Evolutionary conservation across 2,329 filamentous ascomycete species (phyloP).

Genomic region (Fusarium sp.): DNA sequence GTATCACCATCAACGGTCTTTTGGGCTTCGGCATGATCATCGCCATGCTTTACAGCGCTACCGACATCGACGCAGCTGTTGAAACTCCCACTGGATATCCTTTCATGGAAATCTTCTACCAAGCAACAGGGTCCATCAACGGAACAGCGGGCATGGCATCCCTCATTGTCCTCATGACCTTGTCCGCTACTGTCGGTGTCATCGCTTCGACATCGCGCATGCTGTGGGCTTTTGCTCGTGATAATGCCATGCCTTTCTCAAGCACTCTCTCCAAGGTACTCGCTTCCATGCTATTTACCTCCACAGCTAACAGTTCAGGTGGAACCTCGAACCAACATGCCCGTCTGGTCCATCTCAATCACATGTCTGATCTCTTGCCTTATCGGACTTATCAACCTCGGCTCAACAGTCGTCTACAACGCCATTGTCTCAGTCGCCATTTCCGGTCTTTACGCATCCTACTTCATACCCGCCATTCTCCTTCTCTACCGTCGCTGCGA

Average conservation of each 20-base stretch:
- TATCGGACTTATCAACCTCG: constrained; percentile 42
- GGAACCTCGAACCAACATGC: constrained; percentile 37
- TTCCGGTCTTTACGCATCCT: constrained; percentile 40
- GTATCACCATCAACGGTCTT: constrained; percentile 35
- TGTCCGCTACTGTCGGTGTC: constrained; percentile 41
- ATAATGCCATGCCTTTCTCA: constrained; percentile 40
- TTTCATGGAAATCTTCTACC: constrained; percentile 42
- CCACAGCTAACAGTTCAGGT: constrained; percentile 18
- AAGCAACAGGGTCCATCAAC: constrained; percentile 36
- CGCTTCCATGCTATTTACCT: rapidly evolving
- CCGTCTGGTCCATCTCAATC: constrained; percentile 38
- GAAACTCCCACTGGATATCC: constrained; percentile 40
- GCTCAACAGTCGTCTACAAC: constrained; percentile 41
- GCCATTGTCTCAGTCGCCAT: constrained; percentile 42
- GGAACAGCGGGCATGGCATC: constrained; percentile 39
- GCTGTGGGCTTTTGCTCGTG: constrained; percentile 42
- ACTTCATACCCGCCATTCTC: constrained; percentile 36
- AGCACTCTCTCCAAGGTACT: constrained; percentile 28
- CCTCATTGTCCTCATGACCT: constrained; percentile 39
- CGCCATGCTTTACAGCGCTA: constrained; percentile 42
- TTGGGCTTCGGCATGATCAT: constrained; percentile 43
- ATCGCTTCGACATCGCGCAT: constrained; percentile 44
- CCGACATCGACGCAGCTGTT: constrained; percentile 40
- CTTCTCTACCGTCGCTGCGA: constrained; percentile 43
- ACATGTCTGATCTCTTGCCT: constrained; percentile 40